A percentile compares a stretch with the other conserved stretches of the same genome.
Conservation (phyloP, 176 grass and related monocot species). For the Phragmites australis region DNA sequence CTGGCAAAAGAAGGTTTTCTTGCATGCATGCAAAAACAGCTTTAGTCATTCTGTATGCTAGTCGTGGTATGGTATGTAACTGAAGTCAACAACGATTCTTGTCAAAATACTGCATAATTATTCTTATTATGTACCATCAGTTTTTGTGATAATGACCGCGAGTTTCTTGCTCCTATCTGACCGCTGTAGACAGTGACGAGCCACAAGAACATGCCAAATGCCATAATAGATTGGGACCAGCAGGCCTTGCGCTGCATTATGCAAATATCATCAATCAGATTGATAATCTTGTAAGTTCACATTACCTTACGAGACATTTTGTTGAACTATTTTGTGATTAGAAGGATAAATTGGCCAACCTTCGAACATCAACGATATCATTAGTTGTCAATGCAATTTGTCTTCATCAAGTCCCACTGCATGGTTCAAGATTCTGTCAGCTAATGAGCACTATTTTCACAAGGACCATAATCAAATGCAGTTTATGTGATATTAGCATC, state of each 20-base stretch:
- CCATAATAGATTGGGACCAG: slow-evolving; percentile 78
- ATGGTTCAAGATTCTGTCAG: slow-evolving; percentile 22
- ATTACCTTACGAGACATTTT: slow-evolving; percentile 23
- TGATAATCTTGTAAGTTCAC: slow-evolving; percentile 87
- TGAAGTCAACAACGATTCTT: neutral
- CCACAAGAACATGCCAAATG: slow-evolving; percentile 48
- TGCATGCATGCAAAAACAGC: slow-evolving; percentile 22
- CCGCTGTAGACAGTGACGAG: slow-evolving; percentile 63
- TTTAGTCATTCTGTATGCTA: neutral
- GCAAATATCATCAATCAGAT: slow-evolving; percentile 96
- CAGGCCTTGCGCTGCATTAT: slow-evolving; percentile 95
- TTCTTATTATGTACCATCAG: neutral
- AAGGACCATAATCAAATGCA: slow-evolving; percentile 10
- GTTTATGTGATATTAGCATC: slow-evolving; percentile 24
- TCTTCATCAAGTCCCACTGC: slow-evolving; percentile 16
- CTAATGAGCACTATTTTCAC: slow-evolving; percentile 18
- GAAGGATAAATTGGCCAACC: neutral
- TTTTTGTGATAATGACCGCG: slow-evolving; percentile 33
- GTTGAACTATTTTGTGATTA: slow-evolving; percentile 23
- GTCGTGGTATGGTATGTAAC: slow-evolving; percentile 26
- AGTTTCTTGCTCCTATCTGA: slow-evolving; percentile 34
- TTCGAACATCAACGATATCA: slow-evolving; percentile 15
- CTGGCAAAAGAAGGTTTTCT: neutral
- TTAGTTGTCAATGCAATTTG: slow-evolving; percentile 15
- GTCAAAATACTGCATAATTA: neutral